A percentile compares a stretch with the other conserved stretches of the same genome.
phyloP scores from a whole-genome alignment of 768 basidiomycete species.

The Antrodiella citrinella region DNA sequence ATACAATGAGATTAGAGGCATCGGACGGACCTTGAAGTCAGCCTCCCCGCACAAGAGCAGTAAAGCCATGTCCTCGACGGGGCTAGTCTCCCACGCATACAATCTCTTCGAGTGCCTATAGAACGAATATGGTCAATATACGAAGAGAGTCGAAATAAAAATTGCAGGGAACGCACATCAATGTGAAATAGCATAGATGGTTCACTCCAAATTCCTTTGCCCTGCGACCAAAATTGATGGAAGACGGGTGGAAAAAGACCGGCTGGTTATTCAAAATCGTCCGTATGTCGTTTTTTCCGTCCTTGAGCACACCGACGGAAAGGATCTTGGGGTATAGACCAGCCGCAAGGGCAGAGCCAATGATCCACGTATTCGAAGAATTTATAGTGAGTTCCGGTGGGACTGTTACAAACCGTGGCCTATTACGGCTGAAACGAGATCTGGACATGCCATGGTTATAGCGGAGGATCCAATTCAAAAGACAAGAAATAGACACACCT shows the following conservation, averaged over 20 bases:
- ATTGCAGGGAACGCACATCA: constrained; percentile 49
- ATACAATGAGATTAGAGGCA: not conserved
- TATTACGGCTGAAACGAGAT: constrained; percentile 65
- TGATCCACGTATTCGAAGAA: constrained; percentile 50
- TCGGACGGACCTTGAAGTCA: constrained; percentile 79
- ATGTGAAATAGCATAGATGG: constrained; percentile 77
- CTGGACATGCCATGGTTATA: constrained; percentile 26
- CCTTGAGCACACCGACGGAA: constrained; percentile 45
- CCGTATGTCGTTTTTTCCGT: constrained; percentile 45
- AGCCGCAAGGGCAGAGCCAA: constrained; percentile 78
- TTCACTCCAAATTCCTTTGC: constrained; percentile 65
- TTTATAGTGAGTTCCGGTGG: constrained; percentile 68
- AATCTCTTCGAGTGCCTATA: constrained; percentile 87
- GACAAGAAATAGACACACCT: constrained; percentile 31
- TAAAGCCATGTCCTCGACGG: constrained; percentile 77
- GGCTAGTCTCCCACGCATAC: constrained; percentile 90
- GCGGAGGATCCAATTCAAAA: not conserved
- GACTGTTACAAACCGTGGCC: constrained; percentile 67
- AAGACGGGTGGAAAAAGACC: constrained; percentile 82
- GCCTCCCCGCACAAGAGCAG: constrained; percentile 82
- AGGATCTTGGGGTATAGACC: constrained; percentile 91
- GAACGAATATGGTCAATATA: too few relatives aligned
- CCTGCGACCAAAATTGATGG: constrained; percentile 75
- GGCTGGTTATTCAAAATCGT: constrained; percentile 79
- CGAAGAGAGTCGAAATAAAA: not conserved